These are phyloP conservation scores for Apiospora malaysiana DNA, from an alignment of 2,329 filamentous ascomycete genomes.

Conservation along the genomic window DNA sequence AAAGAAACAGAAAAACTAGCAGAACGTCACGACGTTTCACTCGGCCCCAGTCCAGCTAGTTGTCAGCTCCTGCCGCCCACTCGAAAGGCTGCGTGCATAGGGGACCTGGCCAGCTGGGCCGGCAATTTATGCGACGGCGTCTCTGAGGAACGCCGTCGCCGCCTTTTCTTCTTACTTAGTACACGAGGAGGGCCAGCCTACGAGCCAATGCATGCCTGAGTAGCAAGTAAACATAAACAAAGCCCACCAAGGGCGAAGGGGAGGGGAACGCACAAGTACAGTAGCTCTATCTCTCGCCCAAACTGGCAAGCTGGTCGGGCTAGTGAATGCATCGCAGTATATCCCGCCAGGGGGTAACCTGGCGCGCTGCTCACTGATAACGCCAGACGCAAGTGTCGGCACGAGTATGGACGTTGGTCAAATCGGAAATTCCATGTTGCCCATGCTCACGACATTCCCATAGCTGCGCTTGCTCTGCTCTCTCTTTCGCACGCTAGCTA, in stretches of 20 bases:
- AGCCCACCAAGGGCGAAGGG: neutral
- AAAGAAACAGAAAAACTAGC: slow-evolving; percentile 6
- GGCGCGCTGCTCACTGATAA: neutral
- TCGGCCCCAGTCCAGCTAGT: slow-evolving; percentile 16
- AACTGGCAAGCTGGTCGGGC: neutral
- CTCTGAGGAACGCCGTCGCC: neutral
- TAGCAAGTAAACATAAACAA: slow-evolving; percentile 13
- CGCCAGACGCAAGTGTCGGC: neutral
- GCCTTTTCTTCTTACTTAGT: neutral
- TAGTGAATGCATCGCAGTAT: neutral
- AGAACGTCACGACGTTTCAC: slow-evolving; percentile 22
- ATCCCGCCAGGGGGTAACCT: neutral
- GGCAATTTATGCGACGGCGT: neutral
- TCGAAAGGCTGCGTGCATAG: slow-evolving; percentile 5
- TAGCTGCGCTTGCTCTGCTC: neutral
- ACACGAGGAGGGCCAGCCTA: neutral
- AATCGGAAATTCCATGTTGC: slow-evolving; percentile 9
- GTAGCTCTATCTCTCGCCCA: neutral
- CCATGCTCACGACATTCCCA: slow-evolving; percentile 9
- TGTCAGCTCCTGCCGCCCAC: slow-evolving; percentile 3
- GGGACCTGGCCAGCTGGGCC: neutral
- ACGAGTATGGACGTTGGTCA: neutral
- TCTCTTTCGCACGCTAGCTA: slow-evolving; percentile 2
- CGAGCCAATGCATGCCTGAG: slow-evolving; percentile 2
- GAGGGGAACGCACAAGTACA: neutral